A percentile compares a stretch with the other conserved stretches of the same genome.
phyloP scores from a whole-genome alignment of 495 filamentous ascomycete species.

The Aspergillus conjunctus region DNA sequence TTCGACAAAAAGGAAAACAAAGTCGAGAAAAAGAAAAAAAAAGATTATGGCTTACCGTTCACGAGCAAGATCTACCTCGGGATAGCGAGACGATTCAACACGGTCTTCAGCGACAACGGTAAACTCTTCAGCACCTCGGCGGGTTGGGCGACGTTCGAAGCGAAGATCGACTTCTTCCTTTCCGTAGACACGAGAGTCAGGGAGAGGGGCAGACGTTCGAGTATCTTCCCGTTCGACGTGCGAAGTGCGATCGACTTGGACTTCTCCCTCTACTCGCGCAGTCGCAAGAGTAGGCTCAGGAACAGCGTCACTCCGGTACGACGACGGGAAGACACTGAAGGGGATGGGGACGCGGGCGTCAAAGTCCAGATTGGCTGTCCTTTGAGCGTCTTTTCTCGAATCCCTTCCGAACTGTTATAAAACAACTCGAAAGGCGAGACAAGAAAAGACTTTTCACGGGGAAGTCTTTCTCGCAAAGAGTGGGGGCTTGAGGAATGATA shows the following conservation, averaged over 20 bases:
- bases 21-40: slow-evolving; percentile 4
- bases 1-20: slow-evolving; percentile 8
- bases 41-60: slow-evolving; percentile 47
- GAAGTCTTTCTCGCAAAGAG: slow-evolving; percentile 47
- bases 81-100: slow-evolving; percentile 26
- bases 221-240: slow-evolving; percentile 95
- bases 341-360: slow-evolving; percentile 98
- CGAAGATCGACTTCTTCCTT: slow-evolving; percentile 81
- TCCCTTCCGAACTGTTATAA: slow-evolving; percentile 79
- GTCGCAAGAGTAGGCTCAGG: slow-evolving; percentile 72
- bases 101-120: slow-evolving; percentile 35
- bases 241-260: slow-evolving; percentile 73
- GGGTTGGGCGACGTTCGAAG: slow-evolving; percentile 51
- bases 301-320: slow-evolving; percentile 91
- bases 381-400: slow-evolving; percentile 84
- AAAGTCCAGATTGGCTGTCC: slow-evolving; percentile 99
- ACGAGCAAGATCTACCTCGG: slow-evolving; percentile 58
- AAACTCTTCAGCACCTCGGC: slow-evolving; percentile 48
- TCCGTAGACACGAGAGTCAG: slow-evolving; percentile 65
- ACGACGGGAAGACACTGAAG: slow-evolving; percentile 99
- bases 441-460: slow-evolving; percentile 70
- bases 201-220: slow-evolving; percentile 67
- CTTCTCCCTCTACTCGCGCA: slow-evolving; percentile 80
- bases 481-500: slow-evolving; percentile 23
- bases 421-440: slow-evolving; percentile 88